Percentiles rank a stretch among this genome's conserved stretches.
These are phyloP conservation scores for Isoetes taiwanensis DNA, from an alignment of 75 land plant genomes.

Conservation along the genomic window DNA sequence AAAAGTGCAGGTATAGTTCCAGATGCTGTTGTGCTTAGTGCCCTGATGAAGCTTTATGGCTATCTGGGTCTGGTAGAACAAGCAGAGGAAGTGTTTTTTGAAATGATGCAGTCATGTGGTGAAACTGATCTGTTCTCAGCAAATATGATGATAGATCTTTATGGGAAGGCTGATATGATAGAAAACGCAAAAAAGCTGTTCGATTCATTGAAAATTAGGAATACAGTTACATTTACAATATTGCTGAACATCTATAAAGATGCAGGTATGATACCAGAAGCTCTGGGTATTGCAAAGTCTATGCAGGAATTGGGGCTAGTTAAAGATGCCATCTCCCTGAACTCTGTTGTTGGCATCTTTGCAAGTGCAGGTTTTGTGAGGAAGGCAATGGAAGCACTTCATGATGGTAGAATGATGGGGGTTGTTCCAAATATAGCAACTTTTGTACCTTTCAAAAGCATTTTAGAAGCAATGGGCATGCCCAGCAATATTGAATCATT, in stretches of 20 bases:
- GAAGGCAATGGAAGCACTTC: too few species aligned
- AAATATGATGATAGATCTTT: conserved; percentile 49
- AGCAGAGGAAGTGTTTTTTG: conserved; percentile 32
- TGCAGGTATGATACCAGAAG: conserved; percentile 64
- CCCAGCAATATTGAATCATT: too few species aligned
- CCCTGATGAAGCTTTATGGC: conserved; percentile 51
- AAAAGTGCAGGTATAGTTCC: conserved; percentile 31
- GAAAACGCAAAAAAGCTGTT: conserved; percentile 43
- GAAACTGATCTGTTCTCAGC: conserved; percentile 48
- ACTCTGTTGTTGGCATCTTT: conserved; percentile 44
- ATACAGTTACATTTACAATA: conserved; percentile 51
- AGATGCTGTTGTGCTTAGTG: conserved; percentile 36
- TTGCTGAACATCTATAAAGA: conserved; percentile 65
- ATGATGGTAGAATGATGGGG: too few species aligned
- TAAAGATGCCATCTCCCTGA: conserved; percentile 39
- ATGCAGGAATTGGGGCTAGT: conserved; percentile 42
- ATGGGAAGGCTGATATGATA: conserved; percentile 38
- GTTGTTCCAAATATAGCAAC: too few species aligned
- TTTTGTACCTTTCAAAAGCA: too few species aligned
- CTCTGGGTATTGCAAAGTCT: conserved; percentile 43
- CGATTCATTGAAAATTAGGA: conserved; percentile 45
- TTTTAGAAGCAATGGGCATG: too few species aligned
- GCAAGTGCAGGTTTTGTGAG: too few species aligned
- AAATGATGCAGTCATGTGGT: conserved; percentile 22
- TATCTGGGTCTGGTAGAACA: conserved; percentile 35